Conservation (phyloP, 2,329 filamentous ascomycete genomes). For the Colletotrichum sidae region DNA sequence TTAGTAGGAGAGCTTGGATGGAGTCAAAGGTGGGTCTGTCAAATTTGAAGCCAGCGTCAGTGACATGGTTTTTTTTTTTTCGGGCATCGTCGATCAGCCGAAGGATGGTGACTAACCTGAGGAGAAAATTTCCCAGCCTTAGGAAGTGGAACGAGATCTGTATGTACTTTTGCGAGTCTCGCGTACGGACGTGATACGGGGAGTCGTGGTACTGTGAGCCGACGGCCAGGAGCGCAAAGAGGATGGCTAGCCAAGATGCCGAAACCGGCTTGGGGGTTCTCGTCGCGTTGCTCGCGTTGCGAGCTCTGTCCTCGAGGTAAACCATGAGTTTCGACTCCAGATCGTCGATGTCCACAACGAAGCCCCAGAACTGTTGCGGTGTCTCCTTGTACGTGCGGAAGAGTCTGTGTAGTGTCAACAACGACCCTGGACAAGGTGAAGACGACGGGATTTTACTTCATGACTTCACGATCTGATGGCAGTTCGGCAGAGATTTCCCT, state of each 20-base stretch:
- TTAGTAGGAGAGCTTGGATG: constrained; percentile 72
- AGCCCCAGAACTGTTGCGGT: constrained; percentile 75
- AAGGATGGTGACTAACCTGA: constrained; percentile 56
- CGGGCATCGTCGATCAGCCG: neutral
- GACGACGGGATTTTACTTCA: constrained; percentile 64
- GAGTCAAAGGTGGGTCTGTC: constrained; percentile 72
- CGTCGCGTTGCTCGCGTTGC: constrained; percentile 60
- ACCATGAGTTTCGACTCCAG: constrained; percentile 73
- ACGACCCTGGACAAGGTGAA: neutral
- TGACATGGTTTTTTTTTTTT: constrained; percentile 1
- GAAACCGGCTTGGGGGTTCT: constrained; percentile 65
- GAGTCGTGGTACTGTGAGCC: constrained; percentile 76
- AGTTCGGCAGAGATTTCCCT: constrained; percentile 71
- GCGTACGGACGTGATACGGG: constrained; percentile 70
- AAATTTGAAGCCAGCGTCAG: constrained; percentile 27
- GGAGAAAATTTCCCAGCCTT: constrained; percentile 71
- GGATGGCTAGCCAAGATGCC: constrained; percentile 73
- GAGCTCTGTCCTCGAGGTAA: constrained; percentile 72
- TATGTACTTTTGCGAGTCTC: constrained; percentile 70
- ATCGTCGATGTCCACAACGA: constrained; percentile 74
- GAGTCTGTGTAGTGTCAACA: constrained; percentile 54
- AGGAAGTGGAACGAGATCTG: constrained; percentile 75
- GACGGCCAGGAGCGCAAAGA: constrained; percentile 74
- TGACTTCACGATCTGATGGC: constrained; percentile 73
- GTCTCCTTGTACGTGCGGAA: constrained; percentile 76